Evolutionary conservation across 345 rosid genomes (phyloP), one percentile per base, ranked within the genome.

Genomic region (Aquilaria sinensis): DNA sequence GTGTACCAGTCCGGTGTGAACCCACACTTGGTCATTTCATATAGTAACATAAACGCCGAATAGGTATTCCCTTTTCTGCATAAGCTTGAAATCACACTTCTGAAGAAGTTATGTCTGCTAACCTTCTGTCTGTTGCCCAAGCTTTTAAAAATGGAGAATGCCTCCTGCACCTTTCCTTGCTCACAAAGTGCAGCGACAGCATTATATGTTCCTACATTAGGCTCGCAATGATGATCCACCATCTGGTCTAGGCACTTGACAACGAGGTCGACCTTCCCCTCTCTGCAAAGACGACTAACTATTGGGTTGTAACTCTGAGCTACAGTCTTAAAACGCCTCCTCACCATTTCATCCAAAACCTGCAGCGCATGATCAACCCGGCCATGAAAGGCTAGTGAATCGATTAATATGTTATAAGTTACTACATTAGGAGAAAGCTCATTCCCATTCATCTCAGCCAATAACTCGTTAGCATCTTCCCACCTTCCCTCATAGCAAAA

Each of bases 61-160:
- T 74, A 84, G 11, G 96, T 89, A 66, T 85, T 87, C 56, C 96
- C 96, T 74, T 80, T 93, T 75, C 84, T 74, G 66, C 96, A 84
- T 72, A 92, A 63, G 56, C 88, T 70, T 1, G 89, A 65, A 10
- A 89, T 73, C 32, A 89, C 81, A 56, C 74, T 75, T 57, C 78
- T 85, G 90, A 80, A 84, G 62, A 81, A 84, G 33, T 87, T 85
- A 1, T 78, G 83, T 1, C 67, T 64, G 23, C 81, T 58, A 12
- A 66, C 69, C 33, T 67, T 78, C 58, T 77, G 91, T 67, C 77
- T 81, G 64, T 61, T 76, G 3, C 85, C 78, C 75, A 89, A 71
- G 72, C 82, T 81, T 70, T 81, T 96, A 55, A 89, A 70, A 3
- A 92, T 81, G 72, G 86, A 77, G 67, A 84, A 89, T 6, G 92